These are phyloP conservation scores for Termitomyces sp. DNA, from an alignment of 768 basidiomycete genomes.

Conservation along the genomic window DNA sequence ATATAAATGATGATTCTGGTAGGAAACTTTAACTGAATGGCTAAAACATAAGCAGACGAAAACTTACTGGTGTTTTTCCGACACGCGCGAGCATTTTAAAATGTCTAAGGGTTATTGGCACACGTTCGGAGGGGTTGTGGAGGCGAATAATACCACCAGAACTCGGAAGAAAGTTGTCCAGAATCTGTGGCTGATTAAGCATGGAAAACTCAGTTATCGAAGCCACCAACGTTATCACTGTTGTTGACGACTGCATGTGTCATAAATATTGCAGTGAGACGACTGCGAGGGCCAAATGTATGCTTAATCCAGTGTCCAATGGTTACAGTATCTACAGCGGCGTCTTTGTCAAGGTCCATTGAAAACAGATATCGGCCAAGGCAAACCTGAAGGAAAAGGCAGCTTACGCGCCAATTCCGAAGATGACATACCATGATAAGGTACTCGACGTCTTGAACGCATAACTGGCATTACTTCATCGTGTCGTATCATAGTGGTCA, in stretches of 20 bases:
- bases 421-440: conserved; percentile 32
- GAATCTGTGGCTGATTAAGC: conserved; percentile 29
- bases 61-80: conserved; percentile 52
- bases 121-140: conserved; percentile 22
- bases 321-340: conserved; percentile 40
- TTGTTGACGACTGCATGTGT: conserved; percentile 71
- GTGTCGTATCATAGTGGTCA: conserved; percentile 67
- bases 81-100: conserved; percentile 70
- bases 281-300: conserved; percentile 50
- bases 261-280: conserved; percentile 62
- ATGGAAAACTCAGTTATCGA: background rate
- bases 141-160: conserved; percentile 16
- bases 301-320: conserved; percentile 58
- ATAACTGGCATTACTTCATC: conserved; percentile 56
- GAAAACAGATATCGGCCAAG: background rate
- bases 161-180: conserved; percentile 37
- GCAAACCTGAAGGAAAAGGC: conserved; percentile 54
- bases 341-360: background rate
- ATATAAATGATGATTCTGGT: conserved; percentile 48
- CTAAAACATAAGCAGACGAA: background rate
- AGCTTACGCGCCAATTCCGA: conserved; percentile 40
- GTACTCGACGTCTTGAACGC: conserved; percentile 52
- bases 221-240: conserved; percentile 35
- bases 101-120: conserved; percentile 72
- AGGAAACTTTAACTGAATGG: background rate